phyloP scores from a whole-genome alignment of 257 asterid species.

The Salvia splendens region DNA sequence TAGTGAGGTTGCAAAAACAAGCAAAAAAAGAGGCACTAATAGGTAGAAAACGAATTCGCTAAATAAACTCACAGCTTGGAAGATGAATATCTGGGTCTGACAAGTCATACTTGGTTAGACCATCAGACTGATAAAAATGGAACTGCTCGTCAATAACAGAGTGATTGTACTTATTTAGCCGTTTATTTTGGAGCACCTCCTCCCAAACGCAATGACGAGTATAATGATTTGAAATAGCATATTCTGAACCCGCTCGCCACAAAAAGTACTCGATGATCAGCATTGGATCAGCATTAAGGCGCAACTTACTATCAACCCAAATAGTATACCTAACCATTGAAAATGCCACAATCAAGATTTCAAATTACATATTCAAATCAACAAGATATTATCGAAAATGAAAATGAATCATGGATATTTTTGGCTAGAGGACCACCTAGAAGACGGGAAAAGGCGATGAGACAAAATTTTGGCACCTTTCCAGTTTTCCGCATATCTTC shows the following conservation, averaged over 20 bases:
- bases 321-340: constrained; percentile 67
- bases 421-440: constrained; percentile 63
- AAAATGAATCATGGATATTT: constrained; percentile 24
- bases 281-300: constrained; percentile 85
- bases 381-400: constrained; percentile 10
- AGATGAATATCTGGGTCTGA: constrained; percentile 62
- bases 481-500: constrained; percentile 83
- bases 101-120: constrained; percentile 76
- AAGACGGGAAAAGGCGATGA: constrained; percentile 91
- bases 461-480: constrained; percentile 91
- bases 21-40: constrained; percentile 23
- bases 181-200: constrained; percentile 86
- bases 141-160: constrained; percentile 84
- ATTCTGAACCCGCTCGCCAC: constrained; percentile 83
- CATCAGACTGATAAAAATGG: constrained; percentile 73
- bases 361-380: constrained; percentile 26
- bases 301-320: constrained; percentile 95
- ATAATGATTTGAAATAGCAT: constrained; percentile 89
- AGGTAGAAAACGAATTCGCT: constrained; percentile 23
- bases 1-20: constrained; percentile 7
- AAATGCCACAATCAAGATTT: constrained; percentile 25
- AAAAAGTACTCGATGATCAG: constrained; percentile 75
- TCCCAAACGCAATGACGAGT: constrained; percentile 95
- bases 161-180: constrained; percentile 82
- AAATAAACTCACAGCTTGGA: constrained; percentile 77